Conservation (phyloP, 352 stramenopile species). For the Phytophthora pseudosyringae region DNA sequence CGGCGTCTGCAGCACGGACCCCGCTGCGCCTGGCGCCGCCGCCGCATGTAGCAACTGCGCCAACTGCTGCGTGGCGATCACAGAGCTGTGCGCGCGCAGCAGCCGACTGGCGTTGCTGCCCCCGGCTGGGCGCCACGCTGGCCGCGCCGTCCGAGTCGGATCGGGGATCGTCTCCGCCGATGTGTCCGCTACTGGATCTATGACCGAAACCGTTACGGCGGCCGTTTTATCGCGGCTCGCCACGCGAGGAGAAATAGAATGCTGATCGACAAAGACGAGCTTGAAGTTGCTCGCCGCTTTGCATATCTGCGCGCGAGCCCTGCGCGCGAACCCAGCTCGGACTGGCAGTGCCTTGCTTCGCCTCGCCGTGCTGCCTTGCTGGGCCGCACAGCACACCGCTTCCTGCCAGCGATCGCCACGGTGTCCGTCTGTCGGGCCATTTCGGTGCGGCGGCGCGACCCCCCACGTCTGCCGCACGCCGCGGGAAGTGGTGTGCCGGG, state of each 20-base stretch:
- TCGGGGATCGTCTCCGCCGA: slow-evolving; percentile 27
- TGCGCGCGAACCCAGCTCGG: slow-evolving; percentile 2
- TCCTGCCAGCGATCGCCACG: no score
- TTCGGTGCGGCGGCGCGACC: slow-evolving; percentile 32
- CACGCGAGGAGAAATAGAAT: slow-evolving; percentile 35
- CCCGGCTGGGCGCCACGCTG: slow-evolving; percentile 18
- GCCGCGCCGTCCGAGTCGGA: slow-evolving; percentile 24
- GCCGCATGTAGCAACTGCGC: slow-evolving; percentile 6
- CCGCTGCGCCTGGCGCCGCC: not conserved
- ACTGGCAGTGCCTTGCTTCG: not conserved
- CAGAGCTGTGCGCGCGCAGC: slow-evolving; percentile 5
- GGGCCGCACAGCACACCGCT: no score
- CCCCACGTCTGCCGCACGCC: slow-evolving; percentile 32
- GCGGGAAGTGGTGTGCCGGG: slow-evolving; percentile 40
- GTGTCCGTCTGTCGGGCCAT: slow-evolving; percentile 9
- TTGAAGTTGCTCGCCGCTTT: slow-evolving; percentile 28
- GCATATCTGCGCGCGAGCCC: slow-evolving; percentile 16
- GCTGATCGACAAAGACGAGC: slow-evolving; percentile 30
- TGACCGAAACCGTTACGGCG: slow-evolving; percentile 1
- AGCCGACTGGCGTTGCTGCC: not conserved
- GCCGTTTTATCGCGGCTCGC: slow-evolving; percentile 2
- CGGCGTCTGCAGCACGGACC: not conserved
- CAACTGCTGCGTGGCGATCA: slow-evolving; percentile 1
- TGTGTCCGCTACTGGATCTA: slow-evolving; percentile 38
- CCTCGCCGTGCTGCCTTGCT: not conserved